These are phyloP conservation scores for Didymella segeticola DNA, from an alignment of 2,329 filamentous ascomycete genomes.

Conservation along the genomic window DNA sequence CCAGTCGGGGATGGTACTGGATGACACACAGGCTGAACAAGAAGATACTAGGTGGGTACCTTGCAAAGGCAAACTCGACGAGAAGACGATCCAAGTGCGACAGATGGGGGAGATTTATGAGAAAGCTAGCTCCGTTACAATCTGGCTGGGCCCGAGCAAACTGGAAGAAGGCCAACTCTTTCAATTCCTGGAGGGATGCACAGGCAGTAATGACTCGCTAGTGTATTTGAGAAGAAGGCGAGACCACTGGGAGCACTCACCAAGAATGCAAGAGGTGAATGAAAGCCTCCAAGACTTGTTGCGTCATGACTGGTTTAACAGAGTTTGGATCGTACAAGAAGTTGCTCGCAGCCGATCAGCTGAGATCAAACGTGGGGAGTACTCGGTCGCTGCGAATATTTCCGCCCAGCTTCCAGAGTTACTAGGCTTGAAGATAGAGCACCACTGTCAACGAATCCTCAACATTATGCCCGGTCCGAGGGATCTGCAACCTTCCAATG, in stretches of 20 bases:
- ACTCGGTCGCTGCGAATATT: constrained; percentile 14
- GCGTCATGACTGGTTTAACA: constrained; percentile 24
- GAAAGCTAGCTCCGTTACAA: constrained; percentile 29
- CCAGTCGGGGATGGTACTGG: too few species aligned
- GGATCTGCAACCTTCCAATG: constrained; percentile 14
- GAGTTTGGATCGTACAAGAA: constrained; percentile 36
- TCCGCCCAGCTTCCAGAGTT: constrained; percentile 14
- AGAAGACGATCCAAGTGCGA: constrained; percentile 28
- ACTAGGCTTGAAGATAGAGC: constrained; percentile 2
- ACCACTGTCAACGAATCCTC: constrained; percentile 24
- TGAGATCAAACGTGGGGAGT: constrained; percentile 15
- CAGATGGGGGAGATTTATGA: constrained; percentile 37
- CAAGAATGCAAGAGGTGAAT: background rate
- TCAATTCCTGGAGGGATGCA: background rate
- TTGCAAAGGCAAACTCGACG: constrained; percentile 24
- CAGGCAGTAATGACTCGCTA: background rate
- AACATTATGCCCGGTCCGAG: constrained; percentile 31
- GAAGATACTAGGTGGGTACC: too few species aligned
- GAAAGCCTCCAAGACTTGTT: constrained; percentile 8
- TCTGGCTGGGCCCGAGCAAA: constrained; percentile 35
- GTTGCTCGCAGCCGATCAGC: constrained; percentile 23
- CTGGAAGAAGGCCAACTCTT: constrained; percentile 15
- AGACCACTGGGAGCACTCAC: background rate
- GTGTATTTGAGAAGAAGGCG: background rate
- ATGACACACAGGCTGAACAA: too few species aligned